These are phyloP conservation scores for Pseudotulostoma volvatum DNA, from an alignment of 495 filamentous ascomycete species.

Conservation along the genomic window DNA sequence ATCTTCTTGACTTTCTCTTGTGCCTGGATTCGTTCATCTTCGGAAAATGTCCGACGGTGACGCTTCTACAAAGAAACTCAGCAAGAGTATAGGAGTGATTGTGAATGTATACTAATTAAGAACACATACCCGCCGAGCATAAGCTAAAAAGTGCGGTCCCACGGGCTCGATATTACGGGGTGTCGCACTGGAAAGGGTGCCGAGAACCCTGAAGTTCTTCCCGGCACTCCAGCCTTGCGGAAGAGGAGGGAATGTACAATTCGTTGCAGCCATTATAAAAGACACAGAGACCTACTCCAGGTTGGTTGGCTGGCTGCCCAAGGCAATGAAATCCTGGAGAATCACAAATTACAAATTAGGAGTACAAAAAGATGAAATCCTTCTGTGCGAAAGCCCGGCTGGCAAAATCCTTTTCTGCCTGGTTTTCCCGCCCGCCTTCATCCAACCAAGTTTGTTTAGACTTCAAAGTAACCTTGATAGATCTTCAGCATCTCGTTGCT, in stretches of 20 bases:
- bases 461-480: no score
- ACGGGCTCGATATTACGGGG: conserved; percentile 86
- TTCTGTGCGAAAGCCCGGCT: no score
- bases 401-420: no score
- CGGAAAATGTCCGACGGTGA: conserved; percentile 93
- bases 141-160: conserved; percentile 92
- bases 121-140: conserved; percentile 77
- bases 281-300: conserved; percentile 4
- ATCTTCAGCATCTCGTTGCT: no score
- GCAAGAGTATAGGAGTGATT: no score
- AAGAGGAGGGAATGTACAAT: conserved; percentile 54
- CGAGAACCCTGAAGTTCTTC: conserved; percentile 76
- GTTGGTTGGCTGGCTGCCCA: conserved; percentile 2
- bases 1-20: conserved; percentile 88
- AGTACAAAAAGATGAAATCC: no score
- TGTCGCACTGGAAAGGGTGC: conserved; percentile 47
- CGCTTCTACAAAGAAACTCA: conserved; percentile 48
- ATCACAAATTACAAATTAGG: no score
- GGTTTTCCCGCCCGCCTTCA: no score
- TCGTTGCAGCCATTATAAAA: conserved; percentile 30
- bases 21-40: conserved; percentile 94
- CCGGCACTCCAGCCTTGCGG: conserved; percentile 73
- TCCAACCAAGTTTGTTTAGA: no score
- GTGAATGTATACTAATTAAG: no score
- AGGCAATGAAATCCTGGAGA: no score